Percentiles rank a stretch among this genome's conserved stretches.
Conservation (phyloP, 179 eudicot species). For the Corrigiola litoralis region DNA sequence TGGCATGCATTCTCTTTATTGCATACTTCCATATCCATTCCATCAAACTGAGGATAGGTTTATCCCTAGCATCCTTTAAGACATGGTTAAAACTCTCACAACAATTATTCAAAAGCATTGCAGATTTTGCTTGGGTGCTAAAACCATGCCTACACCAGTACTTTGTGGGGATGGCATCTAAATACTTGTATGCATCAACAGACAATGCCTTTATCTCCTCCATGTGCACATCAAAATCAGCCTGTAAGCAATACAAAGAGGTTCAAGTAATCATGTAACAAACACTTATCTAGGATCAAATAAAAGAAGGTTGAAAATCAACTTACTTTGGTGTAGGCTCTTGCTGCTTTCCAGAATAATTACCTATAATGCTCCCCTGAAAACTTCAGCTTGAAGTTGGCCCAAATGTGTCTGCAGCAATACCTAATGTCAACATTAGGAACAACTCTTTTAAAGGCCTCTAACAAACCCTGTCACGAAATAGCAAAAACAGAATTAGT, state of each 20-base stretch:
- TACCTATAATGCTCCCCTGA: background rate
- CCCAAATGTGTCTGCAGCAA: background rate
- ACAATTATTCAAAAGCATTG: background rate
- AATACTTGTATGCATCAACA: background rate
- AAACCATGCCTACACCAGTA: conserved; percentile 5
- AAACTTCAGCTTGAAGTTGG: background rate
- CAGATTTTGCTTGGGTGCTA: background rate
- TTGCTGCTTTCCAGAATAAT: background rate
- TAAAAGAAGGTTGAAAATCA: background rate
- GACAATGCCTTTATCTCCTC: background rate
- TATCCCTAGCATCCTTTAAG: background rate
- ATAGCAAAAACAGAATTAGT: background rate
- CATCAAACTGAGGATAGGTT: background rate
- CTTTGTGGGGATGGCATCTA: background rate
- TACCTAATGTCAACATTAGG: background rate
- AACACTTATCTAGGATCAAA: background rate
- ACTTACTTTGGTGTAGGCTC: background rate
- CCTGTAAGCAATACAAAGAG: background rate
- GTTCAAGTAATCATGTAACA: background rate
- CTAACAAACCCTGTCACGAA: background rate
- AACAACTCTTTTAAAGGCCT: background rate
- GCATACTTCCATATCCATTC: conserved; percentile 11
- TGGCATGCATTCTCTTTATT: background rate
- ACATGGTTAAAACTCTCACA: conserved; percentile 9
- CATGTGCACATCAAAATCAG: background rate